Percentiles rank a stretch among this genome's conserved stretches.
phyloP scores from a whole-genome alignment of 2,329 filamentous ascomycete species.

The Phaeosphaeria sp. region DNA sequence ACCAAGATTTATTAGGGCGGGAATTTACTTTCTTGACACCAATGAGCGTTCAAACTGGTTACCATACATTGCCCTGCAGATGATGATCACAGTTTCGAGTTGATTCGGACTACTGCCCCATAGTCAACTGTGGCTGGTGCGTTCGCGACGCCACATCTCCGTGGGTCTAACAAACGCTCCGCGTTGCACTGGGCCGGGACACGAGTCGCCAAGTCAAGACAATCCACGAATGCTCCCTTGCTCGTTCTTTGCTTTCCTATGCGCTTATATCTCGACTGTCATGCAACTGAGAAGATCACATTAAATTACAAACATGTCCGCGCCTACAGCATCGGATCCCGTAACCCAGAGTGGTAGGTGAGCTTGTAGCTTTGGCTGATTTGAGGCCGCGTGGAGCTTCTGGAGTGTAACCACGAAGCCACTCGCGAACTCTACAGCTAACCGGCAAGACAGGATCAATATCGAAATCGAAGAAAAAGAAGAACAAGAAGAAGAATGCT shows the following conservation, averaged over 20 bases:
- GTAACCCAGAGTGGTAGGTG: slow-evolving; percentile 46
- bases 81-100: not conserved
- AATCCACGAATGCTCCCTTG: slow-evolving; percentile 33
- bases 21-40: not conserved
- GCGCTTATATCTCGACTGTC: slow-evolving; percentile 1
- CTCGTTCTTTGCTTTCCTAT: slow-evolving; percentile 9
- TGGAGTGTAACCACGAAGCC: not conserved
- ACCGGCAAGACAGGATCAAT: slow-evolving; percentile 30
- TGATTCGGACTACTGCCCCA: not conserved
- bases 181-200: slow-evolving; percentile 37
- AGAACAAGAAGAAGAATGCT: slow-evolving; percentile 48
- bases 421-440: slow-evolving; percentile 11
- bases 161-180: slow-evolving; percentile 36
- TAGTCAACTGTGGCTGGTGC: slow-evolving; percentile 29
- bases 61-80: not conserved
- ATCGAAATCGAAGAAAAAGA: slow-evolving; percentile 50
- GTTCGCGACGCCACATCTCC: slow-evolving; percentile 25
- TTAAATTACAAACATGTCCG: slow-evolving; percentile 36
- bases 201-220: slow-evolving; percentile 47
- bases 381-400: slow-evolving; percentile 5
- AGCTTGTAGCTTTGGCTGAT: slow-evolving; percentile 29
- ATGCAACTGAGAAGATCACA: slow-evolving; percentile 4
- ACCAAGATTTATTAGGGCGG: not conserved
- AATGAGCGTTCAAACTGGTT: not conserved
- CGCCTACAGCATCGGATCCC: slow-evolving; percentile 33